These are phyloP conservation scores for Cyberlindnera galapagoensis DNA, from an alignment of 805 yeast species.

Conservation along the genomic window DNA sequence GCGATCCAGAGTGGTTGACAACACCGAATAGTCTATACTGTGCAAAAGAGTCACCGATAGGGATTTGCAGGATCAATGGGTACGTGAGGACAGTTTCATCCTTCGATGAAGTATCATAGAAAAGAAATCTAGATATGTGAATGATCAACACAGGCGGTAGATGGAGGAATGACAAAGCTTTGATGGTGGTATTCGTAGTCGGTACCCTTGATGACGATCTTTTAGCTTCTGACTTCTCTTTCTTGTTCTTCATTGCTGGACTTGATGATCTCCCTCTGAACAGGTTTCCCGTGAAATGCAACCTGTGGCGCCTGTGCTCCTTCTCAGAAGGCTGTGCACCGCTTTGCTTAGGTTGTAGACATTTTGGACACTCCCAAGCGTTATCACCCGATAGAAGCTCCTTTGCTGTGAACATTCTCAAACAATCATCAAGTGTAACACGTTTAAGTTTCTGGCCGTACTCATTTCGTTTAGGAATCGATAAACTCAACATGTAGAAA, in stretches of 20 bases:
- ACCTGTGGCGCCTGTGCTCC: slow-evolving; percentile 17
- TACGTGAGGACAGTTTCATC: slow-evolving; percentile 44
- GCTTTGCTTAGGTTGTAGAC: slow-evolving; percentile 27
- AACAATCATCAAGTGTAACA: slow-evolving; percentile 54
- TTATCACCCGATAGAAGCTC: slow-evolving; percentile 66
- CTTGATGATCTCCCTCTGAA: slow-evolving; percentile 26
- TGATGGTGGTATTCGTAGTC: slow-evolving; percentile 36
- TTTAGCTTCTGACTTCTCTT: not conserved
- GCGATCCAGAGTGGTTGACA: slow-evolving; percentile 65
- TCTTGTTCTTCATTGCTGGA: slow-evolving; percentile 11
- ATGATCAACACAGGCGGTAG: slow-evolving; percentile 75
- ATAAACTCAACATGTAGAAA: slow-evolving; percentile 56
- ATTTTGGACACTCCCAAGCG: slow-evolving; percentile 81
- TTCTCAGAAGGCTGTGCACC: slow-evolving; percentile 20
- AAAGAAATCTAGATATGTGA: slow-evolving; percentile 75
- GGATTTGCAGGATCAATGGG: slow-evolving; percentile 47
- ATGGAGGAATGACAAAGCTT: slow-evolving; percentile 67
- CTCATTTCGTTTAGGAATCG: slow-evolving; percentile 38
- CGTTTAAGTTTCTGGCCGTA: slow-evolving; percentile 27
- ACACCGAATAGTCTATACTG: slow-evolving; percentile 54
- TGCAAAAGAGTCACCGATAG: slow-evolving; percentile 28
- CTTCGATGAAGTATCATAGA: slow-evolving; percentile 48
- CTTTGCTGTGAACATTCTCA: slow-evolving; percentile 52
- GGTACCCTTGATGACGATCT: slow-evolving; percentile 15
- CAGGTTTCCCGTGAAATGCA: slow-evolving; percentile 18